Evolutionary conservation across 345 rosid genomes (phyloP).

Genomic region (Aquilaria sinensis): DNA sequence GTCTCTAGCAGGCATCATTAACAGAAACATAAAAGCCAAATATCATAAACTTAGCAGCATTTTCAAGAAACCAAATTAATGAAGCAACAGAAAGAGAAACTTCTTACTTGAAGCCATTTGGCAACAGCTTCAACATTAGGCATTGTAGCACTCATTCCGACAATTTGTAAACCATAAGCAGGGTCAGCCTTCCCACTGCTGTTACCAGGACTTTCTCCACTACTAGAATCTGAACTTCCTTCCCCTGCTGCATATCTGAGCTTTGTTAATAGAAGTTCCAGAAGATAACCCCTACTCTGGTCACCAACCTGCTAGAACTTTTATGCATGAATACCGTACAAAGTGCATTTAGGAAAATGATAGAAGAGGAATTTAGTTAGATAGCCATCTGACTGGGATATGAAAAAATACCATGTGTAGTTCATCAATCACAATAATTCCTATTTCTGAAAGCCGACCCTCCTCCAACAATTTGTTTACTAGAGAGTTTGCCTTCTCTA

Average conservation of each 20-base stretch:
- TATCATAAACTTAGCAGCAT: too few relatives aligned
- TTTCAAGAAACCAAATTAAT: neutral
- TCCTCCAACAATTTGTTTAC: conserved; percentile 90
- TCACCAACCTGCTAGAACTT: conserved; percentile 73
- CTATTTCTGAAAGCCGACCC: conserved; percentile 90
- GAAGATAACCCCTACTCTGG: conserved; percentile 90
- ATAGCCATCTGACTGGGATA: too few relatives aligned
- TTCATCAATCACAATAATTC: conserved; percentile 95
- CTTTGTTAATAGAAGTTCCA: conserved; percentile 92
- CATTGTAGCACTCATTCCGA: conserved; percentile 99
- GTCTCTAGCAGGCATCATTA: too few relatives aligned
- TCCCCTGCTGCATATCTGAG: conserved; percentile 98
- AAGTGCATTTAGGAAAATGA: neutral
- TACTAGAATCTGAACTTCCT: conserved; percentile 69
- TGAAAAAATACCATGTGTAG: conserved; percentile 73
- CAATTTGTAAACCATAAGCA: conserved; percentile 85
- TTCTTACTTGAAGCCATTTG: conserved; percentile 94
- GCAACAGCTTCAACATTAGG: conserved; percentile 98
- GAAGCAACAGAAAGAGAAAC: conserved; percentile 6
- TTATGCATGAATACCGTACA: conserved; percentile 15
- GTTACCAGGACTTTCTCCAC: conserved; percentile 82
- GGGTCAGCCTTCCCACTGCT: conserved; percentile 81
- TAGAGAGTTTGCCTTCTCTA: conserved; percentile 95
- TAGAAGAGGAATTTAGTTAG: neutral
- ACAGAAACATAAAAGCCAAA: neutral